Evolutionary conservation across 768 basidiomycete genomes (phyloP).

Genomic region (Leccinum boreale): DNA sequence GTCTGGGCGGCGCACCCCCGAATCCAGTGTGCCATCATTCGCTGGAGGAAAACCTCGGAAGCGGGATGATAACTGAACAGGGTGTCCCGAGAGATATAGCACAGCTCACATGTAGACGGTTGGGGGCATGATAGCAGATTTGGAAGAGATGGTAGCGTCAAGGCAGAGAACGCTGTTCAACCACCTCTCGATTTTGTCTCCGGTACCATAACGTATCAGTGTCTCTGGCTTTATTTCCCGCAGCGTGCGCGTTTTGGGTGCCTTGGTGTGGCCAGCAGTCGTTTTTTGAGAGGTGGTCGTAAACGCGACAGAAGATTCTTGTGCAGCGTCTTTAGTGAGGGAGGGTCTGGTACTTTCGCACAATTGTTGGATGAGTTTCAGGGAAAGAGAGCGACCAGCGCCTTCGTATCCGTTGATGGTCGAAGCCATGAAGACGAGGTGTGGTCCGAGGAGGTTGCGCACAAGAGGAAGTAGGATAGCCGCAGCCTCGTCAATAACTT

Average conservation of each 20-base stretch:
- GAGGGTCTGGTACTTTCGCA: constrained; percentile 86
- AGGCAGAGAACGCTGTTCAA: constrained; percentile 87
- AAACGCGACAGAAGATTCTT: constrained; percentile 35
- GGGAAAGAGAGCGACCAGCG: constrained; percentile 95
- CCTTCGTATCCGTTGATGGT: constrained; percentile 99
- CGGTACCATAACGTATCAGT: constrained; percentile 86
- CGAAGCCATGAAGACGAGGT: constrained; percentile 97
- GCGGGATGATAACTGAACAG: constrained; percentile 97
- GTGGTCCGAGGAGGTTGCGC: constrained; percentile 89
- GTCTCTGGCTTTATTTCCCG: constrained; percentile 92
- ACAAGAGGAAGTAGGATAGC: constrained; percentile 97
- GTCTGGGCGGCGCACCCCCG: too few species aligned
- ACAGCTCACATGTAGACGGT: constrained; percentile 90
- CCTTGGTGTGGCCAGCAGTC: constrained; percentile 44
- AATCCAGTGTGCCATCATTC: constrained; percentile 98
- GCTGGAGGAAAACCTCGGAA: constrained; percentile 94
- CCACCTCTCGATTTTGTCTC: constrained; percentile 94
- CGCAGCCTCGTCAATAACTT: constrained; percentile 98
- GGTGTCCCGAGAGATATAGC: constrained; percentile 93
- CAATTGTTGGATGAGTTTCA: constrained; percentile 96
- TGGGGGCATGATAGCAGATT: constrained; percentile 68
- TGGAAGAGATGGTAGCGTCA: constrained; percentile 68
- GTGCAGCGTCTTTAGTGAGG: constrained; percentile 57
- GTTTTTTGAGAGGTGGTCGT: constrained; percentile 52
- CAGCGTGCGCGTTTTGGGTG: constrained; percentile 67